Evolutionary conservation across 2,329 filamentous ascomycete genomes (phyloP), one percentile per base, ranked within the genome.

Genomic region (Venturia oleaginea): DNA sequence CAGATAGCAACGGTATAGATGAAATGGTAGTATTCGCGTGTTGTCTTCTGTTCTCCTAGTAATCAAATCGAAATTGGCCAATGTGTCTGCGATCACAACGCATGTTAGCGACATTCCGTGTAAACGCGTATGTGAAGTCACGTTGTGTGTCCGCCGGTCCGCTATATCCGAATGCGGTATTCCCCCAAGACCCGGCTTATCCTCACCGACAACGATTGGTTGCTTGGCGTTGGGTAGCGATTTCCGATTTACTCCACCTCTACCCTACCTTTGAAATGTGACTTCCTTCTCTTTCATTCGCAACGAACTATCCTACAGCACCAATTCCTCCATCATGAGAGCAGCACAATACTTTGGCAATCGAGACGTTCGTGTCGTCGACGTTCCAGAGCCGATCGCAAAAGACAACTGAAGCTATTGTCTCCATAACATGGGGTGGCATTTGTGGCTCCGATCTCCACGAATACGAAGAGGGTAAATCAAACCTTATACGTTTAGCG

Each of bases 401-500:
- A 68, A 69, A 22, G 67, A 67, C 0, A 64, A 71, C 38, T n/a
- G 68, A 72, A 68, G 71, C 69, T 13, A 65, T 73, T 10, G 59
- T 74, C n/a, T 67, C 68, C 0, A 68, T 74, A 19, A 70, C 71
- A 43, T 73, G 71, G 71, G 70, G 70, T 59, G 71, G 72, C 19
- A 74, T 74, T 30, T 74, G 72, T 61, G 72, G 72, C 10, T 68
- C 63, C n/a, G n/a, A n/a, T n/a, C n/a, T n/a, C n/a, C n/a, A n/a
- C n/a, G n/a, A n/a, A n/a, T n/a, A n/a, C n/a, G n/a, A n/a, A n/a
- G n/a, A n/a, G n/a, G n/a, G 65, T 68, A 3, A 67, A 71, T 46
- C 72, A 72, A 24, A 71, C 69, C 62, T 75, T 73, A 66, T 68
- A n/a, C n/a, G n/a, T n/a, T n/a, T n/a, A n/a, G n/a, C n/a, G n/a